Evolutionary conservation across 2,329 filamentous ascomycete species (phyloP).

Genomic region (Aspergillus flavus): DNA sequence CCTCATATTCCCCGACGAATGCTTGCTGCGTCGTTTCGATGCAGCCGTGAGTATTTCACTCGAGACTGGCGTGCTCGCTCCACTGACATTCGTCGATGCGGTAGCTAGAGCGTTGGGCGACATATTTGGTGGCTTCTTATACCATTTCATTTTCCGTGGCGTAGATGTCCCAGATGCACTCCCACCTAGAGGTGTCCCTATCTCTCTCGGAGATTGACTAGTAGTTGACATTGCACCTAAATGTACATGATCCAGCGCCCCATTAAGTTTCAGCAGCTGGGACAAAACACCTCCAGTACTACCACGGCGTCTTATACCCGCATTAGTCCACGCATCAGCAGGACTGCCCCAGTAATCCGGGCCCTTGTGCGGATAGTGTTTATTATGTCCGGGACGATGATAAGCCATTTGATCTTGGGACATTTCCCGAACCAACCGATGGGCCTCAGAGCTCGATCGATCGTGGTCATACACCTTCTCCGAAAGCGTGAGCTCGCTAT

Average conservation of each 20-base stretch:
- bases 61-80: conserved; percentile 33
- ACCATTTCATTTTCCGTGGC: conserved; percentile 35
- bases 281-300: conserved; percentile 36
- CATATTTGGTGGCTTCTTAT: conserved; percentile 32
- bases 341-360: conserved; percentile 7
- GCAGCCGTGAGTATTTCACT: conserved; percentile 32
- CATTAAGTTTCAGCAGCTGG: conserved; percentile 34
- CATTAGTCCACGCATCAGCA: conserved; percentile 12
- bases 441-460: conserved; percentile 32
- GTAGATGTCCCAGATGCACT: conserved; percentile 12
- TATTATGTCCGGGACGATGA: not conserved
- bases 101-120: conserved; percentile 29
- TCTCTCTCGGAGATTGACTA: conserved; percentile 14
- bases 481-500: not conserved
- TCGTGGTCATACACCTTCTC: conserved; percentile 25
- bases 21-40: conserved; percentile 28
- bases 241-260: conserved; percentile 14
- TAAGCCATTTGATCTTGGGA: conserved; percentile 25
- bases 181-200: conserved; percentile 1
- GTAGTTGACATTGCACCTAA: not conserved
- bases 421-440: conserved; percentile 36
- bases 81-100: conserved; percentile 24
- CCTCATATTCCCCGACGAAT: conserved; percentile 17
- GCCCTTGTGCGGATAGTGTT: conserved; percentile 4
- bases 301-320: conserved; percentile 17